A percentile compares a stretch with the other conserved stretches of the same genome.
Evolutionary conservation across 1,139 yeast genomes (phyloP).

Genomic region (Eremothecium cymbalariae): DNA sequence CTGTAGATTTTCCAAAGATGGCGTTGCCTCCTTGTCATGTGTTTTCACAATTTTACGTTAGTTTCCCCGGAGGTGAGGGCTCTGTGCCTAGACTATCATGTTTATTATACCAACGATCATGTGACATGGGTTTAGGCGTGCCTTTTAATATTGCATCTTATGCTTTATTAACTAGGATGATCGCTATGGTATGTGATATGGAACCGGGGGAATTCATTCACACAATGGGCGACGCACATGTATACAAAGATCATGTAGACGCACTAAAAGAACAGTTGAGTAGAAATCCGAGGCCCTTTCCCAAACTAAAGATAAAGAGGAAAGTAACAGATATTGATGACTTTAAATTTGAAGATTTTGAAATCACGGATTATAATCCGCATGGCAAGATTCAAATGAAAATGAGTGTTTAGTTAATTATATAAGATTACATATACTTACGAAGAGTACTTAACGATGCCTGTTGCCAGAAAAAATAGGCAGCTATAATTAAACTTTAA

Average conservation of each 20-base stretch:
- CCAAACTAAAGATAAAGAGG: constrained; percentile 62
- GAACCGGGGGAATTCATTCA: constrained; percentile 94
- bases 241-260: constrained; percentile 84
- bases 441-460: neutral
- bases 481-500: constrained; percentile 2
- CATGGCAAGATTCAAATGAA: constrained; percentile 82
- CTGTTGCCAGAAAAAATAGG: neutral
- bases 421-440: neutral
- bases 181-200: constrained; percentile 88
- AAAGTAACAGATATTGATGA: constrained; percentile 72
- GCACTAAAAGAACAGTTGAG: constrained; percentile 72
- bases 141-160: constrained; percentile 97
- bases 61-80: constrained; percentile 47
- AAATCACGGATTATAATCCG: constrained; percentile 70
- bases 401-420: constrained; percentile 47
- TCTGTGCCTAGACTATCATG: constrained; percentile 69
- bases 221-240: constrained; percentile 95
- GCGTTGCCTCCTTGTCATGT: constrained; percentile 99
- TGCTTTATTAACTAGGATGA: constrained; percentile 86
- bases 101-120: constrained; percentile 89
- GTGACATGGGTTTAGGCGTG: constrained; percentile 98
- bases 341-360: constrained; percentile 80
- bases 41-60: constrained; percentile 89
- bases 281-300: constrained; percentile 72
- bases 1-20: constrained; percentile 87